Evolutionary conservation across 2,329 filamentous ascomycete genomes (phyloP).

Genomic region (Fusarium sp.): DNA sequence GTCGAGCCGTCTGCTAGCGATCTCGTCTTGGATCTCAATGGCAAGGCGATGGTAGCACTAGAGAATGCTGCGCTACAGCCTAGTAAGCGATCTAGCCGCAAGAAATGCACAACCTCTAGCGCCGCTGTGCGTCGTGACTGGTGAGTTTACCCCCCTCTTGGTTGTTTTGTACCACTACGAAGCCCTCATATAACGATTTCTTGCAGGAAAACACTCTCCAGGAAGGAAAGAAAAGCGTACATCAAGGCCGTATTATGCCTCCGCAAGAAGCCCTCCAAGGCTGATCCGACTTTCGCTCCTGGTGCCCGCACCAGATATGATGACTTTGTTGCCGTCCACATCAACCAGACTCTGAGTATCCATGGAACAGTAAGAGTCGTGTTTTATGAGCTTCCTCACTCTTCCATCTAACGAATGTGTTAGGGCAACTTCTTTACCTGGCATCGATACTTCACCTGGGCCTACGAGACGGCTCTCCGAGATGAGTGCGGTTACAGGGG

Average conservation of each 20-base stretch:
- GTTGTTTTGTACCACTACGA: no score
- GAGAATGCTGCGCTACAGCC: no score
- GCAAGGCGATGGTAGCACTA: no score
- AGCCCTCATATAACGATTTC: no score
- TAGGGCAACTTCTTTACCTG: conserved; percentile 40
- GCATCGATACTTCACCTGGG: conserved; percentile 42
- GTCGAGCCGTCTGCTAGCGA: no score
- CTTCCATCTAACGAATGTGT: not conserved
- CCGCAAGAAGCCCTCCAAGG: conserved; percentile 46
- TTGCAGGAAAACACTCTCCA: conserved; percentile 1
- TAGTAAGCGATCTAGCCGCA: no score
- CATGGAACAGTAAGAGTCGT: not conserved
- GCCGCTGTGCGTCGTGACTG: no score
- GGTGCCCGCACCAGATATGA: conserved; percentile 56
- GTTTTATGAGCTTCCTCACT: not conserved
- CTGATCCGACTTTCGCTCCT: conserved; percentile 45
- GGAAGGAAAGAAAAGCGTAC: conserved; percentile 45
- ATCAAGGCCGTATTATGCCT: conserved; percentile 55
- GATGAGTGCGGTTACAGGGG: conserved; percentile 48
- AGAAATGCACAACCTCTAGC: no score
- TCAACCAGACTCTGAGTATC: conserved; percentile 51
- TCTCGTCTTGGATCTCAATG: no score
- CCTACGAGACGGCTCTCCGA: conserved; percentile 39
- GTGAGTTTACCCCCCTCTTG: no score
- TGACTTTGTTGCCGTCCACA: conserved; percentile 59